A percentile compares a stretch with the other conserved stretches of the same genome.
These are phyloP conservation scores for Clavariopsis aquatica DNA, from an alignment of 495 filamentous ascomycete genomes.

Conservation along the genomic window DNA sequence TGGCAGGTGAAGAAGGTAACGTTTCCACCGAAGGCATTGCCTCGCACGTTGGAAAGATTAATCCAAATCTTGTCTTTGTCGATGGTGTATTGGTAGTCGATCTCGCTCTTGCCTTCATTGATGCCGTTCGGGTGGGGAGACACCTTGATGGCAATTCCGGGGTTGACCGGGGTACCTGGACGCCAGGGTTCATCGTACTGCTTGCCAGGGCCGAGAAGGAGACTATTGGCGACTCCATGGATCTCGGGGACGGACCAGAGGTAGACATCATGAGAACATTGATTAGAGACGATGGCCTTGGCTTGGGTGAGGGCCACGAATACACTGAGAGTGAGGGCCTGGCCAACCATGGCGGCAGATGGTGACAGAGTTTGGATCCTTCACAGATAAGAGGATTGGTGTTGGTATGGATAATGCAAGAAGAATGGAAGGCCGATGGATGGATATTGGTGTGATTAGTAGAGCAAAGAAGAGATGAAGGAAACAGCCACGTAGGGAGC, in stretches of 20 bases:
- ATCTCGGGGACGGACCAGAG: slow-evolving; percentile 55
- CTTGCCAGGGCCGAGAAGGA: slow-evolving; percentile 1
- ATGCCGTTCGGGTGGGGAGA: slow-evolving; percentile 43
- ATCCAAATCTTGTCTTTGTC: slow-evolving; percentile 25
- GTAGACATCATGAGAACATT: slow-evolving; percentile 52
- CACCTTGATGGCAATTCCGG: slow-evolving; percentile 47
- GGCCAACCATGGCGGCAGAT: slow-evolving; percentile 17
- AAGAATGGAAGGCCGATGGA: slow-evolving; percentile 11
- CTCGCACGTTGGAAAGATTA: slow-evolving; percentile 11
- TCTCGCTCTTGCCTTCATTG: slow-evolving; percentile 11
- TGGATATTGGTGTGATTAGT: neutral
- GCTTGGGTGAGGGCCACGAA: slow-evolving; percentile 46
- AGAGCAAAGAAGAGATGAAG: neutral
- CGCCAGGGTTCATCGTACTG: slow-evolving; percentile 21
- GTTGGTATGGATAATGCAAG: slow-evolving; percentile 3
- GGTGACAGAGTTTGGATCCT: neutral
- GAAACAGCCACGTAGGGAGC: neutral
- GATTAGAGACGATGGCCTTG: slow-evolving; percentile 55
- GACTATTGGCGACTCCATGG: slow-evolving; percentile 3
- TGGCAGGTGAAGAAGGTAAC: slow-evolving; percentile 16
- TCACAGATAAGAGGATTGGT: neutral
- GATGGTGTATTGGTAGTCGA: slow-evolving; percentile 26
- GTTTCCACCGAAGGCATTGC: slow-evolving; percentile 2
- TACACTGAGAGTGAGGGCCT: slow-evolving; percentile 13
- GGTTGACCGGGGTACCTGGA: slow-evolving; percentile 16